These are phyloP conservation scores for Rosa rugosa DNA, from an alignment of 306 rosid species.

Conservation along the genomic window DNA sequence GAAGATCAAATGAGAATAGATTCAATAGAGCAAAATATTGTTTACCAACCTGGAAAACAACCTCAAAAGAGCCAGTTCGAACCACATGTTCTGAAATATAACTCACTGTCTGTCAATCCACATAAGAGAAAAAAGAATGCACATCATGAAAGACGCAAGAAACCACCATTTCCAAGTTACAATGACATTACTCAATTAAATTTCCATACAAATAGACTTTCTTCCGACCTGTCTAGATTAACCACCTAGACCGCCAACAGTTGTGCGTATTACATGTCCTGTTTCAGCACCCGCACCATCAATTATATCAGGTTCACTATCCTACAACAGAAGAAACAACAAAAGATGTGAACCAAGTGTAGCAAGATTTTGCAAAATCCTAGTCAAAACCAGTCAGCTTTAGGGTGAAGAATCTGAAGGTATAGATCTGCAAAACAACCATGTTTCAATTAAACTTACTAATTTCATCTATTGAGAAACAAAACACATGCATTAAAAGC, in stretches of 20 bases:
- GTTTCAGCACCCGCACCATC: slow-evolving; percentile 93
- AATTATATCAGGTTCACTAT: slow-evolving; percentile 81
- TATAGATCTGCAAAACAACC: no score
- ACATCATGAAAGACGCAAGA: slow-evolving; percentile 15
- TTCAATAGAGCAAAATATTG: slow-evolving; percentile 14
- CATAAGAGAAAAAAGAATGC: no score
- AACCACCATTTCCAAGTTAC: background rate
- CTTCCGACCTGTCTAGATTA: slow-evolving; percentile 81
- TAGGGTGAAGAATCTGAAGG: background rate
- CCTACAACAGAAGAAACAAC: slow-evolving; percentile 49
- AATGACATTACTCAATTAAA: slow-evolving; percentile 11
- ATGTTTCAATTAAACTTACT: no score
- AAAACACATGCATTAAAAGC: no score
- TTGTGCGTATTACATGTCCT: slow-evolving; percentile 88
- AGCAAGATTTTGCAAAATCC: background rate
- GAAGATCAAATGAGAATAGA: slow-evolving; percentile 15
- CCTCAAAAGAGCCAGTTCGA: no score
- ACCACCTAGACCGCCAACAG: slow-evolving; percentile 76
- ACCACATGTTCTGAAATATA: no score
- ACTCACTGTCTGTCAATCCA: no score
- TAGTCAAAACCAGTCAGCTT: background rate
- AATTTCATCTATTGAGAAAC: no score
- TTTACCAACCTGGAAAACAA: slow-evolving; percentile 78
- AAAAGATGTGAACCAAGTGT: slow-evolving; percentile 2
- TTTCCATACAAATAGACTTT: background rate